Evolutionary conservation across 805 yeast species (phyloP), one percentile per base, ranked within the genome.

Genomic region (Dipodascus geniculatus): DNA sequence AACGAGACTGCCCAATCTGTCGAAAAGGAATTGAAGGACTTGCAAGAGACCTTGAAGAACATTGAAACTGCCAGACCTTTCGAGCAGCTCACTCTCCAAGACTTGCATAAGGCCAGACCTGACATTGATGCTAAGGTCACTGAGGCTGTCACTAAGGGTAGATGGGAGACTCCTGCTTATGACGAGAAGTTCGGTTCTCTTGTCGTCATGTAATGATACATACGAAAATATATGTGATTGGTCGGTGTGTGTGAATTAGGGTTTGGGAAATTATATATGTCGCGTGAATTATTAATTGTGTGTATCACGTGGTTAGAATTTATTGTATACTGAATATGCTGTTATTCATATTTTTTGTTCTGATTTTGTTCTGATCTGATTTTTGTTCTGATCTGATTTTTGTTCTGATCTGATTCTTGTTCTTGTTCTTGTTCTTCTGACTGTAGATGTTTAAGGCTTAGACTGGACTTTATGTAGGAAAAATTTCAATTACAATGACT

Each of bases 81-180:
- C 68, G 96, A 88, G 71, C 90, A 93, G 76, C 83, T 93, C 71
- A 91, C 97, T 54, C 90, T 91, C 58, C 96, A 88, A 60, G 99
- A 93, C 64, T 86, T 93, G 62, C 84, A 84, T 66, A 81, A 82
- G 78, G 98, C 97, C 60, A 87, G 93, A 77, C 98, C 99, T 65
- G 98, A 93, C 72, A 84, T 93, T 71, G 96, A 91, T 69, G 90
- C 87, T 64, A 93, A 93, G 85, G 96, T 90, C 63, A 79, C 76
- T 67, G 88, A 88, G 76, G 84, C 91, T 93, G 89, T 93, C 66
- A 81, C 84, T 80, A 84, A 90, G 79, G 96, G 96, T 74, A 86
- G 86, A 78, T 90, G 96, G 95, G 87, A 87, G 68, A 95, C 90
- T 64, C 98, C 98, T 66, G 96, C 96, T 66, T 93, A 93, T 83